phyloP scores from a whole-genome alignment of 495 filamentous ascomycete genomes.

The Lasiosphaeria hispida region DNA sequence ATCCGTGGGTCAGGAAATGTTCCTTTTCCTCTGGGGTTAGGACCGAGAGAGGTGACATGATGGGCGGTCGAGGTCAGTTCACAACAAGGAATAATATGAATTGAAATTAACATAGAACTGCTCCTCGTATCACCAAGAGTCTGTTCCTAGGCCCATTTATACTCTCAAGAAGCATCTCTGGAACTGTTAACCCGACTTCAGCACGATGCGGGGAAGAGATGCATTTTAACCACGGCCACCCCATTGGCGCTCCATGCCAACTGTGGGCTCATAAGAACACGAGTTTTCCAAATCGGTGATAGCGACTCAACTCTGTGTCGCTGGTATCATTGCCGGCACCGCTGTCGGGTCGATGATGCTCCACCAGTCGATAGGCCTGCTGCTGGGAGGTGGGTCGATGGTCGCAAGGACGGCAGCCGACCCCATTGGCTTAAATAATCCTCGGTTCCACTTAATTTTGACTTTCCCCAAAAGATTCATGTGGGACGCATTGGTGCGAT shows the following conservation, averaged over 20 bases:
- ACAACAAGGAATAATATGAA: too few species aligned
- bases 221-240: constrained; percentile 5
- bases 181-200: too few species aligned
- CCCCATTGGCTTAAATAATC: neutral
- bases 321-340: constrained; percentile 5
- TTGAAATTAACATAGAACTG: too few species aligned
- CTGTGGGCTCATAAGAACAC: constrained; percentile 1
- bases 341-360: neutral
- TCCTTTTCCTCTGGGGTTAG: constrained; percentile 61
- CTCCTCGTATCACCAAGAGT: too few species aligned
- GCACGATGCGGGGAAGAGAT: constrained; percentile 4
- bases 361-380: constrained; percentile 15
- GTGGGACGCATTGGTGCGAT: neutral
- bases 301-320: constrained; percentile 1
- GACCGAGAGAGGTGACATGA: constrained; percentile 32
- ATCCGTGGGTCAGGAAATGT: constrained; percentile 66
- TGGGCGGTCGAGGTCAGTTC: neutral
- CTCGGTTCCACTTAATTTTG: neutral
- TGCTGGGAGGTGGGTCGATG: constrained; percentile 1
- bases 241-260: neutral
- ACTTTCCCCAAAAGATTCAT: neutral
- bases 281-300: constrained; percentile 17
- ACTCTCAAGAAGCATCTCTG: too few species aligned
- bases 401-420: neutral
- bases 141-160: too few species aligned